phyloP scores from a whole-genome alignment of 2,329 filamentous ascomycete species.

The Didymella keratinophila region DNA sequence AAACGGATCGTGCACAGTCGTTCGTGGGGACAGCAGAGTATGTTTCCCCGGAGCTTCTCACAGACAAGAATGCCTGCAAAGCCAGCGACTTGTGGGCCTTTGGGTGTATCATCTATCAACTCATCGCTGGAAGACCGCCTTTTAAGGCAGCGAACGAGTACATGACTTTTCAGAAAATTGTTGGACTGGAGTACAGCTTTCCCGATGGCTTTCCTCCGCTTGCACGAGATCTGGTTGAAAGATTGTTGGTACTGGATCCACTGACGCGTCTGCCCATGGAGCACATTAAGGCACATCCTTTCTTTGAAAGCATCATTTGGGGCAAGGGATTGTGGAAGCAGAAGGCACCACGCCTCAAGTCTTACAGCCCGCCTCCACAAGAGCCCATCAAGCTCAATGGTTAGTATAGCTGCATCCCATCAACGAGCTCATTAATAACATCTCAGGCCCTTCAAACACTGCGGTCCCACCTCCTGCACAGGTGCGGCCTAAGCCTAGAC shows the following conservation, averaged over 20 bases:
- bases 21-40: slow-evolving; percentile 99
- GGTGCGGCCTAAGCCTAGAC: slow-evolving; percentile 67
- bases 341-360: slow-evolving; percentile 85
- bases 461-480: slow-evolving; percentile 33
- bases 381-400: slow-evolving; percentile 66
- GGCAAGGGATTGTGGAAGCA: slow-evolving; percentile 86
- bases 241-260: slow-evolving; percentile 89
- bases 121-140: slow-evolving; percentile 91
- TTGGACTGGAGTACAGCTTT: slow-evolving; percentile 92
- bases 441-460: slow-evolving; percentile 38
- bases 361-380: slow-evolving; percentile 78
- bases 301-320: slow-evolving; percentile 88
- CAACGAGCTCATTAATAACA: slow-evolving; percentile 30
- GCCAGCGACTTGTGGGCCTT: slow-evolving; percentile 98
- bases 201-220: slow-evolving; percentile 85
- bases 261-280: slow-evolving; percentile 85
- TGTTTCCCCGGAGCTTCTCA: slow-evolving; percentile 95
- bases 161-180: slow-evolving; percentile 97
- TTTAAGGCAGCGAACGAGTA: slow-evolving; percentile 98
- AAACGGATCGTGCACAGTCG: slow-evolving; percentile 82
- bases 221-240: slow-evolving; percentile 87
- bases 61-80: slow-evolving; percentile 96
- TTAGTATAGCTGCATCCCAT: slow-evolving; percentile 36
- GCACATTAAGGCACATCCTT: slow-evolving; percentile 95
- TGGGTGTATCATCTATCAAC: slow-evolving; percentile 96